Base-by-base conservation (phyloP, 768 basidiomycete genomes). In the Calvatia gigantea region DNA sequence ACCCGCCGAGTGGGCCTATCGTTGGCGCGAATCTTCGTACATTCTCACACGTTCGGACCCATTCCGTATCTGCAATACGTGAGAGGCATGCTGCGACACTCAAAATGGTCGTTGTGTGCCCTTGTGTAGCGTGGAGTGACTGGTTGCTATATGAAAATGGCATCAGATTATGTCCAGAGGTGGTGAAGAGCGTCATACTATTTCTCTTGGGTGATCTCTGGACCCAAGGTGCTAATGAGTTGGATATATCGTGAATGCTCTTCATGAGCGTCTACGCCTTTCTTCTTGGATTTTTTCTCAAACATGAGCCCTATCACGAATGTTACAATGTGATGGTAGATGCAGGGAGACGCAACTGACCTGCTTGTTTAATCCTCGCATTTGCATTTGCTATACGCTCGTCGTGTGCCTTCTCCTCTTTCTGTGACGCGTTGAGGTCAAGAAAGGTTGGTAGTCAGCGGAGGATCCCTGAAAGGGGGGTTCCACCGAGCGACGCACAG, bases 281-380 rank as follows among this genome's bases (percentile, higher is more conserved):
- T 86, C 70, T 84, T 87, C 77, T 89, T 90, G 27, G 84, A 79
- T 65, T 89, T 91, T 75, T 88, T 89, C 74, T 92, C 89, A 49
- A 88, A 91, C 12, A 67, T 59, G 64, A 84, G 84, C 56, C 89
- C 90, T 89, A 14, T 60, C 27, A 17, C 44, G 51, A 52, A 27
- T 28, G 50, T 39, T 54, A 35, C 17, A 9, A 43, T 12, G 35
- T 21, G 4, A 19, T 52, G 15, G n/a, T 35, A 35, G 29, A 33
- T 5, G 33, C 28, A 6, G 8, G 39, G 19, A 7, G 11, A 31
- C 14, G 9, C 6, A 5, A 65, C 58, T 39, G 60, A 86, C 87
- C 83, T 47, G 90, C 89, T 72, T 88, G 85, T 65, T 90, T 91
- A 50, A 92, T 86, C 67, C 76, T 86, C 6, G 78, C 77, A 60